Evolutionary conservation across 208 protist genomes (phyloP), one percentile per base, ranked within the genome.

Genomic region (Crithidia acanthocephali): DNA sequence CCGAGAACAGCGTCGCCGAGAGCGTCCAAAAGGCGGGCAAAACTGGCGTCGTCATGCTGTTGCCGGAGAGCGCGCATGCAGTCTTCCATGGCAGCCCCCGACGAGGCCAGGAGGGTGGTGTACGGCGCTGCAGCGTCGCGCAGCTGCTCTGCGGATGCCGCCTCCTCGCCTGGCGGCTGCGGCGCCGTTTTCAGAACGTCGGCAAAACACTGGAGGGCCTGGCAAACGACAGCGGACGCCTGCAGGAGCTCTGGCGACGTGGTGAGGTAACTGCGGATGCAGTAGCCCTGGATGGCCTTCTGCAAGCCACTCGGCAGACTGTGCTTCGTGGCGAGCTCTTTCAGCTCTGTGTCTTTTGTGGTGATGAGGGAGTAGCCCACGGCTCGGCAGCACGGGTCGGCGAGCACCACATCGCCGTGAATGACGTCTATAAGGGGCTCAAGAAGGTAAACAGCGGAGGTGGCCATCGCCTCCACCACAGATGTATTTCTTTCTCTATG

Each of bases 371-470:
- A 79, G 63, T 66, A 55, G 2, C 71, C 85, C 1, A 91, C 76
- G 52, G 50, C 55, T 20, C 73, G 74, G 66, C 84, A 90, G 32
- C 66, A 79, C 30, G 13, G 35, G 50, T 94, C 88, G 1, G 40
- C 59, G 6, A 74, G 53, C 22, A 90, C 78, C 33, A 94, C 53
- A 42, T 94, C 88, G 16, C 78, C 82, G 50, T 91, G 74, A 10
- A 91, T 89, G 33, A 91, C 25, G 55, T 91, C 83, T 47, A 94
- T 71, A 27, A 94, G 70, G 20, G 90, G 72, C 62, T 83, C 80
- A 22, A 91, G 32, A 7, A 91, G 28, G 20, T 37, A 47, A 35
- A 48, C 35, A 8, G 58, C 32, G 10, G 58, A 16, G 3, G 23
- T 47, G 27, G 72, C 47, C 2, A n/a, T 7, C 22, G 18, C 51